A percentile compares a stretch with the other conserved stretches of the same genome.
phyloP scores from a whole-genome alignment of 2,329 filamentous ascomycete genomes.

The Coniochaeta ligniaria region DNA sequence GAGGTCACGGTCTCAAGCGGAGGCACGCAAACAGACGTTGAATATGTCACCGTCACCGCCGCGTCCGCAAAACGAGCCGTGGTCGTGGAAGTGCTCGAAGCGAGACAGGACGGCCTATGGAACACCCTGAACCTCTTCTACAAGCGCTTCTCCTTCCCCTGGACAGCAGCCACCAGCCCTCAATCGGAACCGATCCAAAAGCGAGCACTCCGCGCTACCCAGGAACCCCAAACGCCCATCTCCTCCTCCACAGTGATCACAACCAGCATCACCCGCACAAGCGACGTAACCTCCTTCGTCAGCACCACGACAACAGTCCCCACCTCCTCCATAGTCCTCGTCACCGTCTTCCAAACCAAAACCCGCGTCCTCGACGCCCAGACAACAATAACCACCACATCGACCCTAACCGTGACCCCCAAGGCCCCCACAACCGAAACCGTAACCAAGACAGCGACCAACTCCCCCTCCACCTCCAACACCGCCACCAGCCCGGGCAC shows the following conservation, averaged over 20 bases:
- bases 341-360: conserved; percentile 7
- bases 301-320: conserved; percentile 1
- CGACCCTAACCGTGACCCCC: conserved; percentile 2
- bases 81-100: neutral
- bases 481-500: neutral
- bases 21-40: conserved; percentile 12
- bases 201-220: neutral
- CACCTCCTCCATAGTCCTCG: conserved; percentile 3
- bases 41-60: conserved; percentile 3
- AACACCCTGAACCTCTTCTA: neutral
- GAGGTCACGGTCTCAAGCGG: conserved; percentile 9
- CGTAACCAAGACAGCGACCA: conserved; percentile 5
- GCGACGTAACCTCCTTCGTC: conserved; percentile 1
- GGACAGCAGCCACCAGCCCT: neutral
- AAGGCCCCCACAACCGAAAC: conserved; percentile 9
- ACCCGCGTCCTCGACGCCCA: conserved; percentile 5
- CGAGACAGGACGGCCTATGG: neutral
- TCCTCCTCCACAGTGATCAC: neutral
- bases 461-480: neutral
- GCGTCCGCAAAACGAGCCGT: neutral
- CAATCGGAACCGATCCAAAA: neutral
- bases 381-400: conserved; percentile 12
- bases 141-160: neutral
- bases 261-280: conserved; percentile 1
- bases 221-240: neutral